Base-by-base conservation (phyloP, 352 stramenopile species). In the Thraustotheca clavata region DNA sequence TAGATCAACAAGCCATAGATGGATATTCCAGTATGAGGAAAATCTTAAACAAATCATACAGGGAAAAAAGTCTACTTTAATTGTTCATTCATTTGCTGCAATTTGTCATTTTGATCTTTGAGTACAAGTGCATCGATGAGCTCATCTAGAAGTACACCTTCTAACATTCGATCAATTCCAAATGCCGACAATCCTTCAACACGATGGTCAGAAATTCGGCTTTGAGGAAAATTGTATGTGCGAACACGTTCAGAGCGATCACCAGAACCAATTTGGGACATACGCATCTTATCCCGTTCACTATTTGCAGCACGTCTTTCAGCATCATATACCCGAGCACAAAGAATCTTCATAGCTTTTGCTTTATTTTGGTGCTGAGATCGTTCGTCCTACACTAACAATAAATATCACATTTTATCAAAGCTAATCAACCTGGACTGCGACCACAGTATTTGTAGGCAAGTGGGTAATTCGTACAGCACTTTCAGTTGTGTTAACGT, bases 401-500 rank as follows among this genome's bases (percentile, higher is more conserved):
- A 87, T 26, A 72, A 50, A 31, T 60, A 60, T 60, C 32, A 1
- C 26, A 50, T 50, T 14, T 36, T 60, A 14, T 12, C 16, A 43
- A 20, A 14, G 16, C 18, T 68, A 11, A 11, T 9, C 16, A n/a
- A 74, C 69, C 70, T 80, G 74, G 16, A 83, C 92, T 16, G 73
- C 74, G 0, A 86, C 87, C 20, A 88, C 81, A 38, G 96, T 98
- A 22, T 95, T 96, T 38, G 96, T 99, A 14, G 97, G 97, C 66
- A 98, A 89, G 70, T 99, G 97, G 18, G 97, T 91, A 59, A 99
- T 85, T 59, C 97, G 92, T 36, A 99, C 94, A 9, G 94, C 96
- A 48, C 91, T 98, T 70, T 99, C 96, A 7, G 95, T 98, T 61
- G 98, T 99, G 83, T 99, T 99, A n/a, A 99, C 96, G 74, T 99